Conservation (phyloP, 331 rosid genomes). For the Quercus lobata region DNA sequence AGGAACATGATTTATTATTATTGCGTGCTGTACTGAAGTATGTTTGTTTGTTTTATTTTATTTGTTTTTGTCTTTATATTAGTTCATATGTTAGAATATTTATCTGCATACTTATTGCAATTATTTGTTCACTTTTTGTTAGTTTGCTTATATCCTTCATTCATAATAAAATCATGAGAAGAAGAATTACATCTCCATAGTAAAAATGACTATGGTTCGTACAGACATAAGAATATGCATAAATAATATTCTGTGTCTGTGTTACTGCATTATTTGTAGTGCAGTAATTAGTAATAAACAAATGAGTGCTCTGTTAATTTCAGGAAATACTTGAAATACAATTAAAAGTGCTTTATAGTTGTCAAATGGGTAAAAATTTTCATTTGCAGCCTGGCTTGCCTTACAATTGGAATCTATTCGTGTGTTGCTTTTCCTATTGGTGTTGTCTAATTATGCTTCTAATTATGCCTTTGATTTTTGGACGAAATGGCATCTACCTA, state of each 20-base stretch:
- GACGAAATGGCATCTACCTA: not conserved
- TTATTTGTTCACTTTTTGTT: not conserved
- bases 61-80: not conserved
- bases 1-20: constrained; percentile 71
- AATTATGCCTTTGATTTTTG: not conserved
- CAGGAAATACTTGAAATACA: not conserved
- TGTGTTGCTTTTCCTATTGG: not conserved
- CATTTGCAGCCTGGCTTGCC: not conserved
- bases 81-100: not conserved
- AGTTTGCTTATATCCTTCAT: not conserved
- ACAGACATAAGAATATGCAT: not conserved
- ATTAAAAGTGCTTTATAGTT: not conserved
- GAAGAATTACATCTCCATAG: not conserved
- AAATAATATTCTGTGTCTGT: not conserved
- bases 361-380: not conserved
- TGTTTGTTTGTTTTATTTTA: not conserved
- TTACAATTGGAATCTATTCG: not conserved
- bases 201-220: not conserved
- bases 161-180: not conserved
- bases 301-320: not conserved
- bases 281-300: not conserved
- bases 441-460: not conserved
- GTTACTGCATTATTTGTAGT: not conserved
- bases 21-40: constrained; percentile 84
- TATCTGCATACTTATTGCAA: not conserved